Conservation (phyloP, 148 eudicot genomes). For the Vaccinium myrtillus region DNA sequence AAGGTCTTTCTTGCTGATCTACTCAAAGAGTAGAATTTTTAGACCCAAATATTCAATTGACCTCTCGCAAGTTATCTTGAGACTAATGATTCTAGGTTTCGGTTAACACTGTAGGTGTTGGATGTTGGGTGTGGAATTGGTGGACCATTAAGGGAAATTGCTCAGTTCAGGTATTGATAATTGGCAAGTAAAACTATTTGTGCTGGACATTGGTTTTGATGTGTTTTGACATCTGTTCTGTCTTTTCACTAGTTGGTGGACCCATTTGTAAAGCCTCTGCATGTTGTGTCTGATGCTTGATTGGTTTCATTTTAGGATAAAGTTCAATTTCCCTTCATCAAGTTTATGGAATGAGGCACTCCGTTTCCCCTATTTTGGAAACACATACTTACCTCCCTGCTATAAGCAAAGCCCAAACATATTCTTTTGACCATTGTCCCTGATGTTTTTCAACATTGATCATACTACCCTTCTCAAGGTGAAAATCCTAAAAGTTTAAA, state of each 20-base stretch:
- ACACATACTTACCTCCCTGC: neutral
- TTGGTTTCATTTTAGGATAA: neutral
- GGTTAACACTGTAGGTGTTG: neutral
- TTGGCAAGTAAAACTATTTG: neutral
- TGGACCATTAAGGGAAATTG: constrained; percentile 9
- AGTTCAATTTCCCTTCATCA: too few species aligned
- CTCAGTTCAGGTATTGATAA: constrained; percentile 3
- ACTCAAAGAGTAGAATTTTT: neutral
- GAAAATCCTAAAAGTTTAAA: neutral
- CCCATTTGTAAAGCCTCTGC: neutral
- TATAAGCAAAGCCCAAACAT: neutral
- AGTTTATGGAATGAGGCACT: neutral
- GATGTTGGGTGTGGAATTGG: constrained; percentile 16
- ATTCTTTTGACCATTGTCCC: neutral
- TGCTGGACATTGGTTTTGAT: neutral
- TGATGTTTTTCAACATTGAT: neutral
- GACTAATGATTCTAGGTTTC: neutral
- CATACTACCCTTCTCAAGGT: neutral
- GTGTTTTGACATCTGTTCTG: neutral
- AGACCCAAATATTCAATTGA: neutral
- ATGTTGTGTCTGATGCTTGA: neutral
- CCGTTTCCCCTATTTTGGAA: neutral
- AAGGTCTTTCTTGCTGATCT: constrained; percentile 45
- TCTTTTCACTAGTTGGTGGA: neutral
- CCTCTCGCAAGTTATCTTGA: neutral